phyloP scores from a whole-genome alignment of 2,329 filamentous ascomycete genomes.

The Claviceps spartinae region DNA sequence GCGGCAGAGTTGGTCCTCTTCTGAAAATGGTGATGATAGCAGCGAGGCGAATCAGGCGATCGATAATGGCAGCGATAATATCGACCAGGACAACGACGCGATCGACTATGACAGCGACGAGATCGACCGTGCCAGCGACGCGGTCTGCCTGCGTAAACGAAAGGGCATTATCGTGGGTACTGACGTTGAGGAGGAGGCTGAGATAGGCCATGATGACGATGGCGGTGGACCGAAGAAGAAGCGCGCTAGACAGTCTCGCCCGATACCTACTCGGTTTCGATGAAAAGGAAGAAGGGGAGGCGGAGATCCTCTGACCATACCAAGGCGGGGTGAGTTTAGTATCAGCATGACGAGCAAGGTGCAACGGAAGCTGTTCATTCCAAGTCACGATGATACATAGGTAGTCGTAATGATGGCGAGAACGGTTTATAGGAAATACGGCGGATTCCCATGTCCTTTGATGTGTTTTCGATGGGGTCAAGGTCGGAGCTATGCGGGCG shows the following conservation, averaged over 20 bases:
- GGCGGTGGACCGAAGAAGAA: too few relatives aligned
- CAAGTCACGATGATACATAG: constrained; percentile 5
- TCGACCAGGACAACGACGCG: constrained; percentile 10
- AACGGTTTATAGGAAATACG: constrained; percentile 1
- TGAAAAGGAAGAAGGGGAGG: too few relatives aligned
- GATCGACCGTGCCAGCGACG: constrained; percentile 16
- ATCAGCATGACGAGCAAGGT: not conserved
- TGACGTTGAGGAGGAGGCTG: too few relatives aligned
- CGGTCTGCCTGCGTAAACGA: too few relatives aligned
- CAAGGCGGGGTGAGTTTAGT: not conserved
- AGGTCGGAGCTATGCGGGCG: too few relatives aligned
- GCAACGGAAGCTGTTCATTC: not conserved
- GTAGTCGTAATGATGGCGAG: not conserved
- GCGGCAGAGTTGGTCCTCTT: not conserved
- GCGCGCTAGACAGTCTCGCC: too few relatives aligned
- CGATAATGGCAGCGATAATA: constrained; percentile 21
- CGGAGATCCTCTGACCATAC: not conserved
- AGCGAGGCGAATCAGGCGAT: constrained; percentile 7
- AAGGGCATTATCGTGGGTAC: too few relatives aligned
- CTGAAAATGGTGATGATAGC: not conserved
- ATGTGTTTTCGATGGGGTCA: too few relatives aligned
- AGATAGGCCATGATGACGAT: too few relatives aligned
- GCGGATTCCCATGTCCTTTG: not conserved
- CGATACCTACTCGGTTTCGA: too few relatives aligned
- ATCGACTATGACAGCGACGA: too few relatives aligned